A percentile compares a stretch with the other conserved stretches of the same genome.
These are phyloP conservation scores for Xylariales sp. DNA, from an alignment of 2,329 filamentous ascomycete species.

Conservation along the genomic window DNA sequence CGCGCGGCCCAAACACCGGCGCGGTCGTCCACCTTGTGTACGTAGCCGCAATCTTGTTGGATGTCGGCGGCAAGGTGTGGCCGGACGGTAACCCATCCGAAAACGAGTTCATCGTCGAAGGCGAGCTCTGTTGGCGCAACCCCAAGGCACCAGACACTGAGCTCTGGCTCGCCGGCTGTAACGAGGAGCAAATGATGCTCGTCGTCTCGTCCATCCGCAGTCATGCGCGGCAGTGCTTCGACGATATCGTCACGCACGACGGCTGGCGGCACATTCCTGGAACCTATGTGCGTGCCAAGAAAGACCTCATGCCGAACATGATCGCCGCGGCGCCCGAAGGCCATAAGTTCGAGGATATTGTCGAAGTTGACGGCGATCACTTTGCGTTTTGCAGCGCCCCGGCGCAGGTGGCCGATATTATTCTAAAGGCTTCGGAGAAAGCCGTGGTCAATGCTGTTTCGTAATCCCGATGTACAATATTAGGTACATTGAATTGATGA, in stretches of 20 bases:
- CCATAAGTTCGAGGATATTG: slow-evolving; percentile 37
- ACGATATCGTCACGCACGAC: slow-evolving; percentile 27
- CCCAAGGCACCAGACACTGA: slow-evolving; percentile 12
- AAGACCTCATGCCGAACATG: slow-evolving; percentile 35
- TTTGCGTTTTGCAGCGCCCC: slow-evolving; percentile 35
- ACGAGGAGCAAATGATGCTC: slow-evolving; percentile 28
- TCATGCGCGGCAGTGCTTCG: slow-evolving; percentile 34
- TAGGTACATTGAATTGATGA: not conserved
- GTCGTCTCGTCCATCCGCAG: slow-evolving; percentile 21
- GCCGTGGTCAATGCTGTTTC: slow-evolving; percentile 7
- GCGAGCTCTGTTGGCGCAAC: slow-evolving; percentile 33
- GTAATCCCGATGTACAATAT: not conserved
- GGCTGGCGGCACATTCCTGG: slow-evolving; percentile 37
- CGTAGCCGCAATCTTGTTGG: slow-evolving; percentile 38
- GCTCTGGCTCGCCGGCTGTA: slow-evolving; percentile 23
- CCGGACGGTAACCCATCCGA: slow-evolving; percentile 23
- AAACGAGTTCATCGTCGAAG: slow-evolving; percentile 24
- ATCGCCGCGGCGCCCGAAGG: slow-evolving; percentile 33
- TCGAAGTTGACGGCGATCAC: slow-evolving; percentile 36
- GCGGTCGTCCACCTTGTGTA: slow-evolving; percentile 39
- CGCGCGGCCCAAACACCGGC: slow-evolving; percentile 28
- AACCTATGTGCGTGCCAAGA: slow-evolving; percentile 33
- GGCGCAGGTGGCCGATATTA: slow-evolving; percentile 30
- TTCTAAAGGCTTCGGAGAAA: slow-evolving; percentile 31
- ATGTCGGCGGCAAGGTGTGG: slow-evolving; percentile 38